Base-by-base conservation (phyloP, 371 early-diverging fungal genomes). In the Mortierella sp. region DNA sequence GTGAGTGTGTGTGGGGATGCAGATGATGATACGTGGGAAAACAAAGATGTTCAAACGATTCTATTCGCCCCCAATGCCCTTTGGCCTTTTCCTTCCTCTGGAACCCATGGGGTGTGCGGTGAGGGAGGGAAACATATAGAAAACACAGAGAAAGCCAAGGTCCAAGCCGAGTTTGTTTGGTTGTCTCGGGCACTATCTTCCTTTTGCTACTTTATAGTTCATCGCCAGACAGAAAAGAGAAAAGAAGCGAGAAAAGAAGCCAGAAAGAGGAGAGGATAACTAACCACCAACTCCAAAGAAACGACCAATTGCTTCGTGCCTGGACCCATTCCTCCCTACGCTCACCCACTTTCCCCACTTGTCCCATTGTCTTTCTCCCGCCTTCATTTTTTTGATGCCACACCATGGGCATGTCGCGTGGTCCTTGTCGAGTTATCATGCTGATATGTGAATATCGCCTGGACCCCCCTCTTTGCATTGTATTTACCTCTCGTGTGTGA, bases 361-460 rank as follows among this genome's bases (percentile, higher is more conserved):
- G 24, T 31, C 16, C 63, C 31, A 63, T 63, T 34, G 63, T 9
- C 68, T 38, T 24, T 68, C 34, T 24, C 44, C 10, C 21, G 34
- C 65, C 42, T 42, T 9, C 38, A 21, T 21, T 54, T 45, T 34
- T 50, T 34, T 73, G 54, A 73, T 42, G 44, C 68, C 24, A 31
- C 38, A 68, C 42, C 21, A 68, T 68, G 68, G 68, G 24, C 42
- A 68, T 38, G 68, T 68, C 68, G 68, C 68, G 68, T 68, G 68
- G 68, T 24, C 34, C 38, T 8, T 65, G 65, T 50, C 42, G 42
- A 38, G 42, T 5, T 38, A 26, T 47, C 71, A 54, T 50, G 72
- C 44, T 42, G 74, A 57, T 34, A 54, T 11, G 31, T 60, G 60
- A 24, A 19, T 4, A 74, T 54, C 68, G 68, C 48, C 42, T 63